Evolutionary conservation across 225 moss, liverwort and hornwort species (phyloP).

Genomic region (Thuidium tamariscinum): DNA sequence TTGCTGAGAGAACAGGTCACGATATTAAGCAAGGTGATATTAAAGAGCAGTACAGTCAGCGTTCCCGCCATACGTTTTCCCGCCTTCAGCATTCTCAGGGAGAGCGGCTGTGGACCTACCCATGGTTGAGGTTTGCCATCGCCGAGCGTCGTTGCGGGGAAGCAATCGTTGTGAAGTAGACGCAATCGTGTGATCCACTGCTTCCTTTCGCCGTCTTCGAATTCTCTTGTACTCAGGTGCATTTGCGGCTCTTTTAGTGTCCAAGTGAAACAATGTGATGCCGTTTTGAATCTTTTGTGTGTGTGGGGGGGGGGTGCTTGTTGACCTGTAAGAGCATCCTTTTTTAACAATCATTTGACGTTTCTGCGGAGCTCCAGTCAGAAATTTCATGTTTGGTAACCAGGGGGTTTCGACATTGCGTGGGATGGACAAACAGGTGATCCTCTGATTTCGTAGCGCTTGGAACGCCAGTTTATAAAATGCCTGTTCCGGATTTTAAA

Average conservation of each 20-base stretch:
- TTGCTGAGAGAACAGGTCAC: no score
- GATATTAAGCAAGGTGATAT: background rate
- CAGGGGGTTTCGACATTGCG: background rate
- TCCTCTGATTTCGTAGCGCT: background rate
- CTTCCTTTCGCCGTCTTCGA: background rate
- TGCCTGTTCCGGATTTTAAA: constrained; percentile 46
- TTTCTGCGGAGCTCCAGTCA: background rate
- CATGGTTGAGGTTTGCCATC: background rate
- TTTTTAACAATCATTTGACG: background rate
- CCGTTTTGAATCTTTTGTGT: background rate
- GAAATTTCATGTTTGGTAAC: background rate
- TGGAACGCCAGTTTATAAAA: background rate
- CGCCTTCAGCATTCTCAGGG: background rate
- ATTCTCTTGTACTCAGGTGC: background rate
- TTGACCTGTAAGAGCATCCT: background rate
- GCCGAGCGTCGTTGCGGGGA: background rate
- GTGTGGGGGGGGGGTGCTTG: background rate
- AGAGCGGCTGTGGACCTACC: background rate
- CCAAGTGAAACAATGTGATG: background rate
- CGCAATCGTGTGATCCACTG: background rate
- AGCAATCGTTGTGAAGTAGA: background rate
- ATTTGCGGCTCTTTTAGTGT: background rate
- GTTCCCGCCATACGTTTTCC: constrained; percentile 12
- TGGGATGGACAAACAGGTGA: background rate
- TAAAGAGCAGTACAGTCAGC: background rate